Percentiles rank a stretch among this genome's conserved stretches.
These are phyloP conservation scores for Houttuynia cordata DNA, from an alignment of 164 flowering plant genomes.

Conservation along the genomic window DNA sequence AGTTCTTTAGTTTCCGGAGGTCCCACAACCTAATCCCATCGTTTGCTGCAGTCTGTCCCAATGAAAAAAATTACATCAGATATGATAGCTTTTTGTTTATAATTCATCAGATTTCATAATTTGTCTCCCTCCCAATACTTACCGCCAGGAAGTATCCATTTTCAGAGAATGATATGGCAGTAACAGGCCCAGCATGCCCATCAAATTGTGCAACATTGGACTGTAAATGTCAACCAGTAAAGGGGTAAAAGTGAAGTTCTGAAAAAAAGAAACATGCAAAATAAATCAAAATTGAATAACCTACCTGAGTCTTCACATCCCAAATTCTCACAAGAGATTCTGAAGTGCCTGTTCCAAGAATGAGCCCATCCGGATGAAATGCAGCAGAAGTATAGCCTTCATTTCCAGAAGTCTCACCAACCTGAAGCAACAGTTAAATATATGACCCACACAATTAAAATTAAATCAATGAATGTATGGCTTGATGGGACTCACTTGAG, in stretches of 20 bases:
- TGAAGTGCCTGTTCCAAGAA: constrained; percentile 93
- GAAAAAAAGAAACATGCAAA: not conserved
- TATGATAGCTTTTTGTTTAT: too few species aligned
- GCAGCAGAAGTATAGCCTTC: constrained; percentile 93
- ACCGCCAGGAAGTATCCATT: constrained; percentile 98
- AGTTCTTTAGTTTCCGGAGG: constrained; percentile 82
- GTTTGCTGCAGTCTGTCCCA: constrained; percentile 73
- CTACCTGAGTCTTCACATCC: constrained; percentile 96
- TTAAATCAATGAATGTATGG: not conserved
- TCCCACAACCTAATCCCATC: constrained; percentile 99
- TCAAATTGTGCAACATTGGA: constrained; percentile 84
- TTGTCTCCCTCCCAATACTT: constrained; percentile 6
- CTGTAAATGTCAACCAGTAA: constrained; percentile 24
- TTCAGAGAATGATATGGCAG: constrained; percentile 94
- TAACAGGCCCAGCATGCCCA: constrained; percentile 80
- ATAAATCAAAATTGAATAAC: not conserved
- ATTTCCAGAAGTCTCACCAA: constrained; percentile 51
- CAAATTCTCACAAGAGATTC: constrained; percentile 79
- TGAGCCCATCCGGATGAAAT: constrained; percentile 99
- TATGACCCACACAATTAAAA: not conserved
- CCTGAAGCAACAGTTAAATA: constrained; percentile 36
- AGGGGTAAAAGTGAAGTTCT: not conserved
- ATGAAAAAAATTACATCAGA: constrained; percentile 8
- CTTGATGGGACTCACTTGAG: constrained; percentile 40
- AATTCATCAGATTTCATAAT: not conserved